Evolutionary conservation across 78 protist species (phyloP).

Genomic region (Dictyostelium discoideum): DNA sequence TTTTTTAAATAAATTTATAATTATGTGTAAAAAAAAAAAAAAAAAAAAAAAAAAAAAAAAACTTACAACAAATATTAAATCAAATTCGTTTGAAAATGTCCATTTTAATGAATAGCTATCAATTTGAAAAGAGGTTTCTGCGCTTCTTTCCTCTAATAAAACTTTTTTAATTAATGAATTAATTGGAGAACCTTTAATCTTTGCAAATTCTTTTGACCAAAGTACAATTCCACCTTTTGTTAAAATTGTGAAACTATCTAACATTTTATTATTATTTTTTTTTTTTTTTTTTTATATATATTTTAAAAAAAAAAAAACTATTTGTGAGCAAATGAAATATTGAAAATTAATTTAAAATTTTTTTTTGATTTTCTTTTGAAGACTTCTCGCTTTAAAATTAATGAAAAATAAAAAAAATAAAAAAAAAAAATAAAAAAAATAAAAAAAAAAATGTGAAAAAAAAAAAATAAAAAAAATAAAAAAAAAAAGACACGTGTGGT

Average conservation of each 20-base stretch:
- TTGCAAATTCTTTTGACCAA: conserved; percentile 63
- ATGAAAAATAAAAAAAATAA: background rate
- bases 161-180: conserved; percentile 68
- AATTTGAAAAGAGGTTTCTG: conserved; percentile 30
- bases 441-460: background rate
- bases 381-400: background rate
- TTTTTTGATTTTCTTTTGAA: background rate
- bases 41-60: background rate
- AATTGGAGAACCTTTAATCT: conserved; percentile 68
- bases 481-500: background rate
- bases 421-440: too few relatives aligned
- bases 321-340: background rate
- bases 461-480: background rate
- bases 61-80: conserved; percentile 81
- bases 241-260: conserved; percentile 78
- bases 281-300: background rate
- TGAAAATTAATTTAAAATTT: background rate
- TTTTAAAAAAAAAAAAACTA: background rate
- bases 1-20: background rate
- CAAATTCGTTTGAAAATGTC: conserved; percentile 83
- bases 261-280: conserved; percentile 33
- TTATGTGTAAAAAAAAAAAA: background rate
- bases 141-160: conserved; percentile 75
- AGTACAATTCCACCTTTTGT: conserved; percentile 86
- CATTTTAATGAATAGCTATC: conserved; percentile 84